phyloP scores from a whole-genome alignment of 2,329 filamentous ascomycete species.

The Mycosphaerelloides madeirae region DNA sequence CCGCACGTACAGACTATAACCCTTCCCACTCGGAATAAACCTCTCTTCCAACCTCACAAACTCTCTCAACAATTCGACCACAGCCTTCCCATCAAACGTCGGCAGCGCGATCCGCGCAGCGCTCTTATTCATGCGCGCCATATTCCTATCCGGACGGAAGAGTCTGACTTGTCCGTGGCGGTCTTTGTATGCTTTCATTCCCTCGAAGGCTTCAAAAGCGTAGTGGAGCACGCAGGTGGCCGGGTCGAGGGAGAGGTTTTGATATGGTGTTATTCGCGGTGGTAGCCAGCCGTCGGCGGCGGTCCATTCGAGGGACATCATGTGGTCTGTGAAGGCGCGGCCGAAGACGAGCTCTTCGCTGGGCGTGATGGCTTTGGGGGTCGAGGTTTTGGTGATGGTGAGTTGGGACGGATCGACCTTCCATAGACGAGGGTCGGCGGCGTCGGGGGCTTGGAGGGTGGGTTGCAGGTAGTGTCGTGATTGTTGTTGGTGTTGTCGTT shows the following conservation, averaged over 20 bases:
- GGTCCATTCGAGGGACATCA: conserved; percentile 94
- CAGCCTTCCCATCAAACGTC: conserved; percentile 67
- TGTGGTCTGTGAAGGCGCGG: conserved; percentile 90
- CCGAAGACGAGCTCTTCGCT: conserved; percentile 86
- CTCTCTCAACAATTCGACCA: conserved; percentile 76
- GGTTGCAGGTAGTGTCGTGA: conserved; percentile 7
- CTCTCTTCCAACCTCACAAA: conserved; percentile 76
- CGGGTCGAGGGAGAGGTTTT: conserved; percentile 94
- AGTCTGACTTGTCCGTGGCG: conserved; percentile 70
- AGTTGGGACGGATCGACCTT: conserved; percentile 76
- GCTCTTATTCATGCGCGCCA: conserved; percentile 89
- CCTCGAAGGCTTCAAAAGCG: conserved; percentile 96
- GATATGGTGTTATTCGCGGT: conserved; percentile 84
- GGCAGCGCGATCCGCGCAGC: conserved; percentile 87
- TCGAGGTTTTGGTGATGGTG: conserved; percentile 65
- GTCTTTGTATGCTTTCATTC: conserved; percentile 99
- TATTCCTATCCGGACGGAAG: conserved; percentile 94
- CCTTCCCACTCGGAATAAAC: conserved; percentile 76
- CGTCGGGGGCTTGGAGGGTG: conserved; percentile 46
- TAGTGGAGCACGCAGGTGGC: conserved; percentile 98
- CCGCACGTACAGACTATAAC: conserved; percentile 92
- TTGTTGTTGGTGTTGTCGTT: conserved; percentile 3
- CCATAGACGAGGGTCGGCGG: conserved; percentile 51
- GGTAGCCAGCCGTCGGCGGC: conserved; percentile 75
- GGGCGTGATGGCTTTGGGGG: conserved; percentile 68